Percentiles rank a stretch among this genome's conserved stretches.
Evolutionary conservation across 108 stramenopile genomes (phyloP).

Genomic region (Pseudonitzschia multistriata): DNA sequence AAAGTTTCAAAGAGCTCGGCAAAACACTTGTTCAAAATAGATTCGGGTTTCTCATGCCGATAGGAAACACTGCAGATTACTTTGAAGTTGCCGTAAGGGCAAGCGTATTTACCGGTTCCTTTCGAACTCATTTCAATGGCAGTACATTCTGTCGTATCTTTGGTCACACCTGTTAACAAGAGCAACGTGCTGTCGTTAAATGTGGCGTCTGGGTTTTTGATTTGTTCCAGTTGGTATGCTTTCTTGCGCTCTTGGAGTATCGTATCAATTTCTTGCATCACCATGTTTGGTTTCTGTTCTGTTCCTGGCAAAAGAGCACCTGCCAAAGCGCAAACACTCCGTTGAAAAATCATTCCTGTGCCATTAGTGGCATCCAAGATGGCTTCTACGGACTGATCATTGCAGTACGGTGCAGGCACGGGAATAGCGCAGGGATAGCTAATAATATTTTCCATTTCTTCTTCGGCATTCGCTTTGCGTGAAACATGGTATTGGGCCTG

Average conservation of each 20-base stretch:
- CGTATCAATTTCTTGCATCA: constrained; percentile 26
- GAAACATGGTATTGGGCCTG: constrained; percentile 57
- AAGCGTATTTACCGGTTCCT: constrained; percentile 18
- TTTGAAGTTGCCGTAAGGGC: constrained; percentile 49
- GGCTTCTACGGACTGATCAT: constrained; percentile 63
- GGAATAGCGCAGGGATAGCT: constrained; percentile 70
- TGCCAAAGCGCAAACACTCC: constrained; percentile 60
- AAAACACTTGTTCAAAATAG: constrained; percentile 47
- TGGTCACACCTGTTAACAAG: constrained; percentile 41
- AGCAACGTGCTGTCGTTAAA: constrained; percentile 44
- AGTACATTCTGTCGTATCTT: constrained; percentile 49
- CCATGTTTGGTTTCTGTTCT: constrained; percentile 26
- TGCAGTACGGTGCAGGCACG: constrained; percentile 65
- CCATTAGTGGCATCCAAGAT: constrained; percentile 60
- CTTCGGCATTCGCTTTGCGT: constrained; percentile 31
- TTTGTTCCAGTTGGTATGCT: constrained; percentile 28
- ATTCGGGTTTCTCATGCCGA: constrained; percentile 45
- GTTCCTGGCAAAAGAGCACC: constrained; percentile 51
- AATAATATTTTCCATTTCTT: constrained; percentile 39
- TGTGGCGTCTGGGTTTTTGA: constrained; percentile 34
- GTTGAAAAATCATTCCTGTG: constrained; percentile 60
- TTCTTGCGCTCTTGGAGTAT: constrained; percentile 26
- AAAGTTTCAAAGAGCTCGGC: constrained; percentile 53
- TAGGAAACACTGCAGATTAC: constrained; percentile 55
- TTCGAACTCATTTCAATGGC: constrained; percentile 49